Evolutionary conservation across 2,329 filamentous ascomycete species (phyloP), one percentile per base, ranked within the genome.

Genomic region (Colletotrichum scovillei): DNA sequence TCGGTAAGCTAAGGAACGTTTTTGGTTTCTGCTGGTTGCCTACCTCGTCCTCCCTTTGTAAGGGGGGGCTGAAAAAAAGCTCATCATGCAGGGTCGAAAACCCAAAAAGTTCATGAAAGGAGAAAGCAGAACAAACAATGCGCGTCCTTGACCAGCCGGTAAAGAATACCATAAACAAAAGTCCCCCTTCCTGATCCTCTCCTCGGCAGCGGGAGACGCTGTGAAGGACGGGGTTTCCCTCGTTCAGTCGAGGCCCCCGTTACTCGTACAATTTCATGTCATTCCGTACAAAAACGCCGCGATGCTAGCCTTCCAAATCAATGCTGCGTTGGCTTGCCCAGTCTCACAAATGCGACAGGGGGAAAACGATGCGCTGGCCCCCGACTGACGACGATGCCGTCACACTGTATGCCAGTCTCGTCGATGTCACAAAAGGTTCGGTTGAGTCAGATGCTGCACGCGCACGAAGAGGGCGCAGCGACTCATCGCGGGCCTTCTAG

Each of bases 401-500:
- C 19, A 66, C n/a, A 26, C 72, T 74, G 38, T 46, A 60, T 26
- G 57, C 38, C 68, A 67, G n/a, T 30, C 57, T 35, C 16, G 46
- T 53, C 42, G 67, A 55, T 55, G 60, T 24, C 30, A 26, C 32
- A 9, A 60, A 72, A 30, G 72, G 57, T 22, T 35, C 32, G 30
- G 69, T 72, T 12, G 57, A 53, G 38, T 57, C 32, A 26, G 72
- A 74, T 46, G 35, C 63, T 22, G 69, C 67, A 35, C 72, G 56
- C 46, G 59, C 58, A 42, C 62, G 65, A 9, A 71, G 71, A 53
- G 62, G 67, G 49, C 72, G 63, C 53, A 64, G 73, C 63, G 63
- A 78, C 72, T 76, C 77, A 64, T 78, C 76, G 75, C 76, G 78
- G 78, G 78, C 80, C 73, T 75, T 79, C 82, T 85, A 86, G 74